phyloP scores from a whole-genome alignment of 805 yeast species.

The Sugiyamaella valdiviana region DNA sequence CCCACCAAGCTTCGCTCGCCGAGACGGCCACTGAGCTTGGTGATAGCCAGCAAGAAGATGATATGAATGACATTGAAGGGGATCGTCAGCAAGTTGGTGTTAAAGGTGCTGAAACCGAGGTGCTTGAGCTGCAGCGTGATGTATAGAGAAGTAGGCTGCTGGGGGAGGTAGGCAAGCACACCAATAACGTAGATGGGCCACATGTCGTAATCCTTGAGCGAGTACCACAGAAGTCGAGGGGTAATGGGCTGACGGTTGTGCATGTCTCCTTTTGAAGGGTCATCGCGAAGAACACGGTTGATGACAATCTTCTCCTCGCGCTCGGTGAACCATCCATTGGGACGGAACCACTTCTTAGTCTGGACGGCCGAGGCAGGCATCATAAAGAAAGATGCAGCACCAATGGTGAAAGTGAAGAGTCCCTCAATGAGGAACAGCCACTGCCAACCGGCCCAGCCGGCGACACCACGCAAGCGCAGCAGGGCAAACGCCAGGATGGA shows the following conservation, averaged over 20 bases:
- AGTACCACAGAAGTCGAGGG: conserved; percentile 34
- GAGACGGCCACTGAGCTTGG: conserved; percentile 13
- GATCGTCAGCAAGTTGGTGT: conserved; percentile 47
- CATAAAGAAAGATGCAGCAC: conserved; percentile 39
- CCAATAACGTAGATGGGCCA: conserved; percentile 52
- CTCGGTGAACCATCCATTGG: conserved; percentile 50
- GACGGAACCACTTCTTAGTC: conserved; percentile 44
- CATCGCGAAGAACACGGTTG: conserved; percentile 54
- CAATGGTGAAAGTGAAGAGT: conserved; percentile 47
- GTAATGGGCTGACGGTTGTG: conserved; percentile 52
- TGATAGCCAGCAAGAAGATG: conserved; percentile 10
- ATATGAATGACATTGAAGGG: conserved; percentile 17
- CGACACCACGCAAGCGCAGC: conserved; percentile 42
- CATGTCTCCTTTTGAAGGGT: conserved; percentile 61
- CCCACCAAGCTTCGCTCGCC: conserved; percentile 15
- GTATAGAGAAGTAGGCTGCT: conserved; percentile 37
- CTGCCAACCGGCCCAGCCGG: conserved; percentile 51
- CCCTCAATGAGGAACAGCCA: conserved; percentile 68
- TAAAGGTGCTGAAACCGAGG: conserved; percentile 49
- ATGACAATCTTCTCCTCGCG: conserved; percentile 55
- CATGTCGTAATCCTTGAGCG: conserved; percentile 45
- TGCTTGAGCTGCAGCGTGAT: conserved; percentile 43
- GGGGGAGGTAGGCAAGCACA: conserved; percentile 37
- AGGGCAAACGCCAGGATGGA: conserved; percentile 54
- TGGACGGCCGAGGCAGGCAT: conserved; percentile 51